Evolutionary conservation across 768 basidiomycete species (phyloP).

Genomic region (Hypsizygus marmoreus): DNA sequence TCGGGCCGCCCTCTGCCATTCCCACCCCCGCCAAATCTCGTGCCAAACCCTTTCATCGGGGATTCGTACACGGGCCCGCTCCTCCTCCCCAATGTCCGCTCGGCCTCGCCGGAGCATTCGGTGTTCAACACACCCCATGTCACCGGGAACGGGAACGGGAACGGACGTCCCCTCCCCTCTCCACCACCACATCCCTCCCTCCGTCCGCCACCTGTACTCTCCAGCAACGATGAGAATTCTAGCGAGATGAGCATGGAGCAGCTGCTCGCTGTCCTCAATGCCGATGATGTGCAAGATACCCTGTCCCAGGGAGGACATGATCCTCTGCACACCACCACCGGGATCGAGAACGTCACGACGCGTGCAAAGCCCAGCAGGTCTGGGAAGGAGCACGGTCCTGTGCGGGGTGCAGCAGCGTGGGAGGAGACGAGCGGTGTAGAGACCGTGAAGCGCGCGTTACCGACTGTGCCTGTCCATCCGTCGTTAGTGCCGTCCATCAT

Average conservation of each 20-base stretch:
- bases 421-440: constrained; percentile 16
- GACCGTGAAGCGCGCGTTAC: constrained; percentile 16
- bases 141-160: constrained; percentile 1
- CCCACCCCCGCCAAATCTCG: constrained; percentile 4
- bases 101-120: not conserved
- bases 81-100: constrained; percentile 10
- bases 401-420: constrained; percentile 16
- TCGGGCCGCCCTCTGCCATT: constrained; percentile 8
- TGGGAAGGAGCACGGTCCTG: no score
- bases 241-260: constrained; percentile 18
- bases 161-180: constrained; percentile 8
- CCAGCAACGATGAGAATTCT: constrained; percentile 1
- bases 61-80: constrained; percentile 2
- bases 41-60: no score
- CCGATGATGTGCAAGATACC: not conserved
- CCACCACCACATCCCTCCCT: constrained; percentile 9
- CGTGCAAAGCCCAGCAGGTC: no score
- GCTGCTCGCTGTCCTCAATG: constrained; percentile 3
- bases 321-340: no score
- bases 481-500: no score
- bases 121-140: constrained; percentile 9
- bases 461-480: not conserved
- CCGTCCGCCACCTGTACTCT: not conserved
- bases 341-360: no score
- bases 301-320: no score